Evolutionary conservation across 495 filamentous ascomycete genomes (phyloP).

Genomic region (Sordaria brevicollis): DNA sequence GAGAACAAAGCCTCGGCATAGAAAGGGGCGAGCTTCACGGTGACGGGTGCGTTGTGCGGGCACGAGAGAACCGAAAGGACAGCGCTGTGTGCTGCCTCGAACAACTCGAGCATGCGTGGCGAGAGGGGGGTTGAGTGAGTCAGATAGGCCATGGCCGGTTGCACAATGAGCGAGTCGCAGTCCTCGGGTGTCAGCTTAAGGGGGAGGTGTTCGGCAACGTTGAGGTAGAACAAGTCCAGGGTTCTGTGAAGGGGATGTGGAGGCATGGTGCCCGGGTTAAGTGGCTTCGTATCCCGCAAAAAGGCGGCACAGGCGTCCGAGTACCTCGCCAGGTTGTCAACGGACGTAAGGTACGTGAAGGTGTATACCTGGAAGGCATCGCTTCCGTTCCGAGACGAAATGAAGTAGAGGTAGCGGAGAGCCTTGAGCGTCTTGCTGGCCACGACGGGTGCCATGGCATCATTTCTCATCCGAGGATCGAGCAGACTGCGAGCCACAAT

Average conservation of each 20-base stretch:
- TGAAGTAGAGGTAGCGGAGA: conserved; percentile 78
- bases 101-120: conserved; percentile 52
- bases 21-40: conserved; percentile 65
- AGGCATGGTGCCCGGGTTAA: conserved; percentile 55
- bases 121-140: conserved; percentile 38
- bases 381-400: conserved; percentile 67
- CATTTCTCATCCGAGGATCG: conserved; percentile 31
- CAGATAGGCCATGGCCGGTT: conserved; percentile 69
- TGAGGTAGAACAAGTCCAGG: conserved; percentile 85
- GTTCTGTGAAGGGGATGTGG: conserved; percentile 65
- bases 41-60: conserved; percentile 61
- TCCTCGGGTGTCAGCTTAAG: conserved; percentile 51
- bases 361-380: conserved; percentile 67
- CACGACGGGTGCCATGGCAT: conserved; percentile 52
- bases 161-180: conserved; percentile 64
- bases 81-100: conserved; percentile 85
- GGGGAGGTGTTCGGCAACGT: conserved; percentile 78
- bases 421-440: conserved; percentile 68
- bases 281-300: conserved; percentile 51
- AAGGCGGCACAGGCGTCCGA: conserved; percentile 60
- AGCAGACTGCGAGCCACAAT: conserved; percentile 53
- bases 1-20: conserved; percentile 79
- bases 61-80: conserved; percentile 75
- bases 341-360: conserved; percentile 79
- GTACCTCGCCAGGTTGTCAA: conserved; percentile 75